Evolutionary conservation across 345 rosid genomes (phyloP), one percentile per base, ranked within the genome.

Genomic region (Populus deltoides): DNA sequence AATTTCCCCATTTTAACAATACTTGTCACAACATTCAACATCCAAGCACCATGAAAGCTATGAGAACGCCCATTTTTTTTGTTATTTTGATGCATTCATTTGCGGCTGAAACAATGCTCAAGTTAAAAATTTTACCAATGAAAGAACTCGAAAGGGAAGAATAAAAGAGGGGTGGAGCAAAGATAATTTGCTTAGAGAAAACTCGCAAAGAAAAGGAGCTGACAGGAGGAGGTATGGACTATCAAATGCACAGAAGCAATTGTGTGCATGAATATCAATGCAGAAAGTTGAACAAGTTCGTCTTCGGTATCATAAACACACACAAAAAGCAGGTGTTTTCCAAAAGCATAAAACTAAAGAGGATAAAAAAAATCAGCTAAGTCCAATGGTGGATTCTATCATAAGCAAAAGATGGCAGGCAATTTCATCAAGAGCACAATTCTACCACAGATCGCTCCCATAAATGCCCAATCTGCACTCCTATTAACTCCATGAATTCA

Each of bases 361-460:
- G 65, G 65, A n/a, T 59, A 8, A 3, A 4, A 55, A 68, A 43
- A 57, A 51, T 79, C 66, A 65, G 76, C 43, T 36, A 45, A 63
- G 78, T 78, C 73, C 78, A 73, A 77, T 68, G 73, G 51, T 72
- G 70, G 73, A 67, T 36, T 75, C 75, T 41, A 25, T 49, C 57
- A 78, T 71, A 59, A 9, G 65, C 78, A 76, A 79, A 73, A 78
- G 55, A 76, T 77, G 68, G 59, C 66, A 35, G 78, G 68, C 77
- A 66, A 72, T 77, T 67, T 65, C 66, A 73, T 53, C 62, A 75
- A 66, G 45, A 43, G 31, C 69, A 29, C 57, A n/a, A 75, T 66
- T 77, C 66, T n/a, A 43, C 72, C 27, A 35, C 45, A 35, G 10
- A 66, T 74, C 77, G 65, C 49, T 61, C 71, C 51, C 22, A 63